Base-by-base conservation (phyloP, 2,329 filamentous ascomycete species). In the Microthyrium microscopicum region DNA sequence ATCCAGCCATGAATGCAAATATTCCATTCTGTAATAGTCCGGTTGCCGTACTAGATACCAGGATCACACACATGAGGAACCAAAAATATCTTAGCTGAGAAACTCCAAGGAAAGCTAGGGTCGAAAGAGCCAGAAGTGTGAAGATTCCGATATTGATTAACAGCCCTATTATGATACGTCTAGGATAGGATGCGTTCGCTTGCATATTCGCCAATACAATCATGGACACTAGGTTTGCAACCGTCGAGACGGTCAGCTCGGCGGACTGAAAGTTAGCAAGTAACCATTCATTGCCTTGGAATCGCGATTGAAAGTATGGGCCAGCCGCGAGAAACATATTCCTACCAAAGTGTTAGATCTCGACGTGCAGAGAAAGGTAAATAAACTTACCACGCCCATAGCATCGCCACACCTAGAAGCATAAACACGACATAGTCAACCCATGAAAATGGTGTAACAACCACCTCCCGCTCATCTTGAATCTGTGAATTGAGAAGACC, bases 271-370 rank as follows among this genome's bases (percentile, higher is more conserved):
- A 95, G 60, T 84, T 81, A 41, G 71, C 64, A 22, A 76, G 65
- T 36, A 91, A 75, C 65, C 73, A 79, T 34, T 70, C 58, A 50
- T 76, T 71, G 39, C 66, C 64, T 29, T 67, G 60, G 54, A 95
- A 92, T 44, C 87, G 82, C 31, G 64, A 66, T 48, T 85, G 74
- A 58, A 95, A 94, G 62, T 95, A 95, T 4, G 87, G 83, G 2
- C 83, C 82, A 6, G 87, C 84, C 29, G 89, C 87, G 44, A 95
- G 71, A 55, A 95, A 94, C 87, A 94, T 94, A 61, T 95, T 95
- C 83, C 83, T 87, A 43, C 12, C n/a, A 35, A 27, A n/a, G 13
- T 12, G 26, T 47, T 30, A 45, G n/a, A 41, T 13, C 15, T 9
- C 28, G 34, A 4, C n/a, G 36, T 15, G n/a, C 16, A 20, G 26